These are phyloP conservation scores for Omphalotus guepiniiformis DNA, from an alignment of 768 basidiomycete species.

Conservation along the genomic window DNA sequence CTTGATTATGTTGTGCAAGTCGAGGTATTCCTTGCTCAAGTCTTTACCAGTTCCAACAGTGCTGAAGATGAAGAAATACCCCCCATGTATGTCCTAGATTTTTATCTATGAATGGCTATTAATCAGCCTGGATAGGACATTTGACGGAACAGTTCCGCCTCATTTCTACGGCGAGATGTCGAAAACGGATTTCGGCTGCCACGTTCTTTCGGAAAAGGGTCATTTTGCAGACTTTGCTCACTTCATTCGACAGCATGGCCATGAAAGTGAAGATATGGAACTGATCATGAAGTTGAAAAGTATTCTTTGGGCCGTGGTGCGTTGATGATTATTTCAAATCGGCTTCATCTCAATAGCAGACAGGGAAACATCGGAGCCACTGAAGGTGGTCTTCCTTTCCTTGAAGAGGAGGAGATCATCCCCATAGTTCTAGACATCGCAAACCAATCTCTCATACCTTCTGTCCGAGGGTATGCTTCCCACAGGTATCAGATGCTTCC, in stretches of 20 bases:
- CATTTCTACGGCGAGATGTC: conserved; percentile 99
- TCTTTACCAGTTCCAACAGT: conserved; percentile 57
- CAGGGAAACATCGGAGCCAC: conserved; percentile 95
- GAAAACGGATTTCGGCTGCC: conserved; percentile 93
- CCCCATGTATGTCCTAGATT: conserved; percentile 36
- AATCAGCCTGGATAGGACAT: conserved; percentile 40
- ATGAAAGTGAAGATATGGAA: conserved; percentile 79
- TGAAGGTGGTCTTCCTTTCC: conserved; percentile 85
- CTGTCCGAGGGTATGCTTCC: conserved; percentile 81
- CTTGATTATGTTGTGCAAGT: conserved; percentile 90
- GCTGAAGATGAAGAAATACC: conserved; percentile 66
- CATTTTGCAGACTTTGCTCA: conserved; percentile 90
- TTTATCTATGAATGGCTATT: conserved; percentile 1
- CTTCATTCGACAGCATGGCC: conserved; percentile 82
- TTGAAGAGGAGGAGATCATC: conserved; percentile 94
- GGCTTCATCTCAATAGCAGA: conserved; percentile 3
- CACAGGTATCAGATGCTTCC: background rate
- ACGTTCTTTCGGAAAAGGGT: conserved; percentile 83
- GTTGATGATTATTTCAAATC: conserved; percentile 24
- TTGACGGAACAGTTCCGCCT: conserved; percentile 84
- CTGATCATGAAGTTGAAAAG: conserved; percentile 90
- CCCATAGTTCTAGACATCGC: conserved; percentile 89
- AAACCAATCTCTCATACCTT: conserved; percentile 82
- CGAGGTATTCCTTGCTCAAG: conserved; percentile 84
- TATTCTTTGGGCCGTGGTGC: conserved; percentile 93